Percentiles rank a stretch among this genome's conserved stretches.
phyloP scores from a whole-genome alignment of 768 basidiomycete species.

The Russula compacta region DNA sequence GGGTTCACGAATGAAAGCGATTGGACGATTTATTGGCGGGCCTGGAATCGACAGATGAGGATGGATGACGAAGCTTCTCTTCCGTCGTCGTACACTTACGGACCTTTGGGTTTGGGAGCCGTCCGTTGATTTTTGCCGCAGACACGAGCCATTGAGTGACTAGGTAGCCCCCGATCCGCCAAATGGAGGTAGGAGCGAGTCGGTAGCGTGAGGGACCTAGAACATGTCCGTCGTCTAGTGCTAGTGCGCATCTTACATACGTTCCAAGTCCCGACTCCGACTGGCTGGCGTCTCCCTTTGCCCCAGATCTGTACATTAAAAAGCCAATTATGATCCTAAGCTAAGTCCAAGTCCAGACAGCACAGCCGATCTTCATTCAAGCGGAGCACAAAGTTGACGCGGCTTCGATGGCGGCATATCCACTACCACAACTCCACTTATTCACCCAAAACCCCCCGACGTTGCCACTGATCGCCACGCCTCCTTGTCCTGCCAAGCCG shows the following conservation, averaged over 20 bases:
- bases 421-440: too few species aligned
- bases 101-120: not conserved
- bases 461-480: not conserved
- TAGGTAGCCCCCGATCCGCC: not conserved
- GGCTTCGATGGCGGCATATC: not conserved
- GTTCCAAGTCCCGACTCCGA: not conserved
- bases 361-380: not conserved
- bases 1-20: not conserved
- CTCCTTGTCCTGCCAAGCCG: too few species aligned
- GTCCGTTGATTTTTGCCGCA: too few species aligned
- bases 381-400: not conserved
- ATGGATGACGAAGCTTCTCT: conserved; percentile 3
- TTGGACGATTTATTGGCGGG: not conserved
- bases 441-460: too few species aligned
- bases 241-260: not conserved
- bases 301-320: not conserved
- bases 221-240: not conserved
- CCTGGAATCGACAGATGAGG: conserved; percentile 2
- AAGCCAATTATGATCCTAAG: not conserved
- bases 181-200: conserved; percentile 6
- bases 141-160: conserved; percentile 2
- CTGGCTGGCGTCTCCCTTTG: not conserved
- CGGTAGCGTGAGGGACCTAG: conserved; percentile 4
- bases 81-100: not conserved
- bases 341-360: not conserved